Evolutionary conservation across 2,329 filamentous ascomycete genomes (phyloP), one percentile per base, ranked within the genome.

Genomic region (Fusarium mangiferae): DNA sequence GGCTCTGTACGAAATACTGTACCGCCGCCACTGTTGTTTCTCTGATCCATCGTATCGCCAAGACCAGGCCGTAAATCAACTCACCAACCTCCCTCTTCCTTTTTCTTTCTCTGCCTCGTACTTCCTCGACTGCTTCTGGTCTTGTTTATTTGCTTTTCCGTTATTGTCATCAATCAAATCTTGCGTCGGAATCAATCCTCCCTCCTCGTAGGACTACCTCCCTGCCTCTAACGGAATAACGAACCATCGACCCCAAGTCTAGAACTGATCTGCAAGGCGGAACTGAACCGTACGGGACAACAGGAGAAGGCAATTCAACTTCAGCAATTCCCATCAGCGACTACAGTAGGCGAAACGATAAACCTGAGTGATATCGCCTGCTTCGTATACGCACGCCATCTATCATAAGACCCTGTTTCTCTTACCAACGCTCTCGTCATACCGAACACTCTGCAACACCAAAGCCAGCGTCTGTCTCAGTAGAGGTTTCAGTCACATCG

Each of bases 401-500:
- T 41, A 57, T 62, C 49, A 59, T 62, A 73, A 58, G 60, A 49
- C 44, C 30, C 42, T 49, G 45, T 54, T 48, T 39, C 42, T 60
- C 57, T 51, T 42, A 42, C 61, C 55, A 42, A 30, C 70, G 42
- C 36, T 46, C 46, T 64, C 38, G 30, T 64, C 48, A n/a, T 59
- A 46, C 60, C 67, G 58, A 62, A 65, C 59, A 60, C 44, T 58
- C 56, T 62, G 41, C 41, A 68, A 58, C 52, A 39, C 39, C 45
- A 45, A 41, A 57, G 11, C 58, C 44, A 54, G 41, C 41, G 41
- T 55, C 45, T 70, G 67, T 75, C 73, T 74, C 64, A 76, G 67
- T 68, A 58, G 33, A 61, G 44, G 68, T 74, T 61, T 76, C 70
- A 76, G 63, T 75, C 49, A 59, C 24, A 38, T 75, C 63, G 63